Evolutionary conservation across 2,329 filamentous ascomycete genomes (phyloP).

Genomic region (Tetracladium maxilliforme): DNA sequence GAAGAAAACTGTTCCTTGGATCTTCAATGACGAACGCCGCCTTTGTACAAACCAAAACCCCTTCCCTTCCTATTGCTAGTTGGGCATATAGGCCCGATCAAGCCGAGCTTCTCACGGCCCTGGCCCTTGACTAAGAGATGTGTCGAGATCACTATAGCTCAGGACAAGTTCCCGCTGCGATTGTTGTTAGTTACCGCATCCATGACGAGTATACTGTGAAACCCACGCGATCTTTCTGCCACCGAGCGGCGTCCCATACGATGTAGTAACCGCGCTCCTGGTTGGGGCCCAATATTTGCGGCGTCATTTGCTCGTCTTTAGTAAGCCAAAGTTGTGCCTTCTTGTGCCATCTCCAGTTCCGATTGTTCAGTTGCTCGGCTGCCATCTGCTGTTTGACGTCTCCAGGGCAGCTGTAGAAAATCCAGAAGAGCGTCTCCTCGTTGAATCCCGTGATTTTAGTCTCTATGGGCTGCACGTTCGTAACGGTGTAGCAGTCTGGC

Average conservation of each 20-base stretch:
- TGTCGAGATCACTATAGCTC: conserved; percentile 47
- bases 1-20: no score
- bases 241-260: conserved; percentile 46
- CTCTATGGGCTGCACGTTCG: conserved; percentile 49
- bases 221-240: conserved; percentile 49
- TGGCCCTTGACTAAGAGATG: no score
- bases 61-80: no score
- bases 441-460: conserved; percentile 53
- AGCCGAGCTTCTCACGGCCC: no score
- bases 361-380: conserved; percentile 45
- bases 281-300: conserved; percentile 39
- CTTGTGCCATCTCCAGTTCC: conserved; percentile 58
- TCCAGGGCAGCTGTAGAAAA: conserved; percentile 52
- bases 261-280: conserved; percentile 54
- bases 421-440: conserved; percentile 55
- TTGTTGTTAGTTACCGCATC: conserved; percentile 5
- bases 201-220: background rate
- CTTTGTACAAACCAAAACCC: no score
- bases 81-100: no score
- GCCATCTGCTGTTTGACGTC: conserved; percentile 50
- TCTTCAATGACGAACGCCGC: no score
- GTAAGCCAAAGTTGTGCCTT: conserved; percentile 52
- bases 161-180: conserved; percentile 42
- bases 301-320: conserved; percentile 51
- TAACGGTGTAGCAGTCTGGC: conserved; percentile 53